These are phyloP conservation scores for Colletotrichum sp. DNA, from an alignment of 2,329 filamentous ascomycete genomes.

Conservation along the genomic window DNA sequence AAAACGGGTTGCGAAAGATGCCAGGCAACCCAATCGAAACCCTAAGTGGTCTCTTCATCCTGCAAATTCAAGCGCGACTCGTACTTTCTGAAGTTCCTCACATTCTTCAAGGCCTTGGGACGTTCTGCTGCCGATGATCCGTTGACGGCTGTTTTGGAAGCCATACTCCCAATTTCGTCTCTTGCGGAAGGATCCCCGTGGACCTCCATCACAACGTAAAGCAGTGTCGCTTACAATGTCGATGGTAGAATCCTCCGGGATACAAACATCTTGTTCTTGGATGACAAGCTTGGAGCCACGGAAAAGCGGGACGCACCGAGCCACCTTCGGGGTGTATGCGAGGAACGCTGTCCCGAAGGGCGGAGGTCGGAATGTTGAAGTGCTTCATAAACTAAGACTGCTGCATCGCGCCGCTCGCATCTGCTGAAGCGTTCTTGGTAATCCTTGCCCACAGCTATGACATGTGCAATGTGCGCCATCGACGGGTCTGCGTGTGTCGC, in stretches of 20 bases:
- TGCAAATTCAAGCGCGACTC: neutral
- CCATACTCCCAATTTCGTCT: neutral
- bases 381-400: neutral
- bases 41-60: neutral
- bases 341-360: neutral
- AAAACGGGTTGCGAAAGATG: neutral
- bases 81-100: neutral
- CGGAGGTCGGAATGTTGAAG: neutral
- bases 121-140: neutral
- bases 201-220: neutral
- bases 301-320: neutral
- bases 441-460: neutral
- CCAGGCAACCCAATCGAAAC: accelerated
- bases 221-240: neutral
- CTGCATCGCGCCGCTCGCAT: neutral
- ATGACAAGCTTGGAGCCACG: neutral
- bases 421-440: neutral
- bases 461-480: neutral
- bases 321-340: neutral
- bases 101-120: neutral
- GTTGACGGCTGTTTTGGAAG: neutral
- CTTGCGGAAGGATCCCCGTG: neutral
- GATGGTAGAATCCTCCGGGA: neutral
- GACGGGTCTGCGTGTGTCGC: neutral
- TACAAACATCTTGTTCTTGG: neutral